Conservation (phyloP, 1,284 basidiomycete genomes). For the Trichosporon inkin region DNA sequence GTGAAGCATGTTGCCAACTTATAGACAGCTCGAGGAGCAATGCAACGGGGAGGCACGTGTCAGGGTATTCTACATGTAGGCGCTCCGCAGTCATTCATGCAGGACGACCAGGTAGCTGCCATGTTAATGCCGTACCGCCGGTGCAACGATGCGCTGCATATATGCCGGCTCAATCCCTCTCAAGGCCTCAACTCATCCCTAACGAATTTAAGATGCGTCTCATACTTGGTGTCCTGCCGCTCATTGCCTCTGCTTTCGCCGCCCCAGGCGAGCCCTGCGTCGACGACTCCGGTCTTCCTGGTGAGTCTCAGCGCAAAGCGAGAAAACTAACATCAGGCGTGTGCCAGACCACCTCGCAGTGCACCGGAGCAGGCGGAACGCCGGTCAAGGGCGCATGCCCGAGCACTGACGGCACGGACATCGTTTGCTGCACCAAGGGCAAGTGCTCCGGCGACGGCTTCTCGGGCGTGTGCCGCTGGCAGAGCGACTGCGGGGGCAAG, state of each 20-base stretch:
- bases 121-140: too few species aligned
- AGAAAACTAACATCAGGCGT: constrained; percentile 8
- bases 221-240: neutral
- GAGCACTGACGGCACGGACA: neutral
- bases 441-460: neutral
- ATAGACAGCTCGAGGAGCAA: too few species aligned
- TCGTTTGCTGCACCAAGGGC: constrained; percentile 2
- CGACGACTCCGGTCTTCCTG: neutral
- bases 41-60: too few species aligned
- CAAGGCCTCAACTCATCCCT: neutral
- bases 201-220: neutral
- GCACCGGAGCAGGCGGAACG: neutral
- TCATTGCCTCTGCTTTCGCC: neutral
- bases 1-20: too few species aligned
- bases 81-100: too few species aligned
- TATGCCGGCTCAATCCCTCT: neutral
- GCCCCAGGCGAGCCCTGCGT: constrained; percentile 1
- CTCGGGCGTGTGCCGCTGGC: constrained; percentile 3
- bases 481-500: constrained; percentile 2
- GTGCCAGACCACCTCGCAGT: neutral
- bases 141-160: neutral
- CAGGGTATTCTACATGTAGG: too few species aligned
- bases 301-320: neutral
- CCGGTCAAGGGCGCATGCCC: neutral
- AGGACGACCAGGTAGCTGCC: too few species aligned